Evolutionary conservation across 768 basidiomycete genomes (phyloP).

Genomic region (Chalciporus chontae): DNA sequence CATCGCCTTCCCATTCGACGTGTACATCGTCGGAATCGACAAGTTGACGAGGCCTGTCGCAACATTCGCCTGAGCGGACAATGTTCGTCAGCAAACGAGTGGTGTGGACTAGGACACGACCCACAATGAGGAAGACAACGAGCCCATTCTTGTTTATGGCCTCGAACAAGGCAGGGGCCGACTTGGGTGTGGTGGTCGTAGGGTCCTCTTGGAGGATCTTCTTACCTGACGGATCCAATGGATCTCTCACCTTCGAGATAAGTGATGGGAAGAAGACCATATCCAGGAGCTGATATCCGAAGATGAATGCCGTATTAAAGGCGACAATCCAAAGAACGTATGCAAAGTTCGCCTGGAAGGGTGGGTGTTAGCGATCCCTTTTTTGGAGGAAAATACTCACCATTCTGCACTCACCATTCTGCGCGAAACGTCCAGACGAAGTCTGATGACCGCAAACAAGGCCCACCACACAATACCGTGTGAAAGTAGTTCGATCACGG

Average conservation of each 20-base stretch:
- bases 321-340: constrained; percentile 90
- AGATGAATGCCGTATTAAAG: constrained; percentile 82
- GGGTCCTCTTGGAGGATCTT: constrained; percentile 25
- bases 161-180: constrained; percentile 57
- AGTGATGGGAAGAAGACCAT: constrained; percentile 58
- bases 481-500: constrained; percentile 69
- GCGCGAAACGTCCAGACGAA: constrained; percentile 49
- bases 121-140: constrained; percentile 73
- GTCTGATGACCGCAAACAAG: constrained; percentile 38
- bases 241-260: constrained; percentile 25
- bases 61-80: constrained; percentile 68
- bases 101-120: constrained; percentile 26
- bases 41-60: constrained; percentile 84
- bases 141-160: constrained; percentile 84
- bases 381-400: no score
- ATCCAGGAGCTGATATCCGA: constrained; percentile 78
- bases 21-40: constrained; percentile 78
- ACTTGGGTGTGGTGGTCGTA: constrained; percentile 13
- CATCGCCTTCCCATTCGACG: constrained; percentile 53
- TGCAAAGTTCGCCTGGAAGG: constrained; percentile 71
- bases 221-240: constrained; percentile 21
- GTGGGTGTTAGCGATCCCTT: neutral
- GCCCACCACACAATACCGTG: constrained; percentile 82
- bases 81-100: neutral
- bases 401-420: constrained; percentile 60